Percentiles rank a stretch among this genome's conserved stretches.
Evolutionary conservation across 2,329 filamentous ascomycete species (phyloP).

Genomic region (Dactylellina haptotyla): DNA sequence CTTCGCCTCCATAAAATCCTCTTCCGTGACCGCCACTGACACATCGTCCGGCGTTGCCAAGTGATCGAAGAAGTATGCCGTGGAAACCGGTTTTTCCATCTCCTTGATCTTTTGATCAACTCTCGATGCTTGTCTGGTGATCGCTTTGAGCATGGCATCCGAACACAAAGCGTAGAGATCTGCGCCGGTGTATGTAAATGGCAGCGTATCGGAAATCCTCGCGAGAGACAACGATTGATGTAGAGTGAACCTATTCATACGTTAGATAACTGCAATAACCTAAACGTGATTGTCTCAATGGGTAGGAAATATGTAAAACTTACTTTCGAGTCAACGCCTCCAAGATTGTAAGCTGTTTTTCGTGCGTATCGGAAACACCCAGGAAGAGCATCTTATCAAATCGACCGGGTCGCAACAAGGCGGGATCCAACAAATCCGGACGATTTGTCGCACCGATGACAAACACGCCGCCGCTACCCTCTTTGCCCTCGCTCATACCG

Average conservation of each 20-base stretch:
- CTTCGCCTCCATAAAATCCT: conserved; percentile 85
- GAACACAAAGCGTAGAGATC: conserved; percentile 97
- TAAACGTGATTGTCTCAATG: neutral
- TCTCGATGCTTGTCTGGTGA: conserved; percentile 84
- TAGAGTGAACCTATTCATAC: conserved; percentile 77
- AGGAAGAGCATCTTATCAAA: conserved; percentile 99
- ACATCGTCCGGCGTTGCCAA: conserved; percentile 83
- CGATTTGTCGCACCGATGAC: conserved; percentile 97
- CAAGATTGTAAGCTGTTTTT: conserved; percentile 93
- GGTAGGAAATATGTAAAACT: conserved; percentile 60
- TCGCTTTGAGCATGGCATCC: conserved; percentile 98
- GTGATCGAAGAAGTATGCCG: conserved; percentile 96
- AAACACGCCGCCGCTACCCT: conserved; percentile 84
- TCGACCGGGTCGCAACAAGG: conserved; percentile 84
- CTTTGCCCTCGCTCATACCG: conserved; percentile 94
- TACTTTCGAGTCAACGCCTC: conserved; percentile 94
- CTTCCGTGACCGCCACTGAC: conserved; percentile 85
- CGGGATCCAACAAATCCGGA: conserved; percentile 90
- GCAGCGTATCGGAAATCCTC: conserved; percentile 78
- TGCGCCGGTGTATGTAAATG: conserved; percentile 96
- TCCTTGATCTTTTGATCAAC: conserved; percentile 84
- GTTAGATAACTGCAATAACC: conserved; percentile 33
- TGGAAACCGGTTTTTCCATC: conserved; percentile 70
- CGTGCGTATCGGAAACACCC: conserved; percentile 93
- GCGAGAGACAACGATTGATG: conserved; percentile 79